Percentiles rank a stretch among this genome's conserved stretches.
Conservation (phyloP, 2,329 filamentous ascomycete species). For the Apiospora malaysiana region DNA sequence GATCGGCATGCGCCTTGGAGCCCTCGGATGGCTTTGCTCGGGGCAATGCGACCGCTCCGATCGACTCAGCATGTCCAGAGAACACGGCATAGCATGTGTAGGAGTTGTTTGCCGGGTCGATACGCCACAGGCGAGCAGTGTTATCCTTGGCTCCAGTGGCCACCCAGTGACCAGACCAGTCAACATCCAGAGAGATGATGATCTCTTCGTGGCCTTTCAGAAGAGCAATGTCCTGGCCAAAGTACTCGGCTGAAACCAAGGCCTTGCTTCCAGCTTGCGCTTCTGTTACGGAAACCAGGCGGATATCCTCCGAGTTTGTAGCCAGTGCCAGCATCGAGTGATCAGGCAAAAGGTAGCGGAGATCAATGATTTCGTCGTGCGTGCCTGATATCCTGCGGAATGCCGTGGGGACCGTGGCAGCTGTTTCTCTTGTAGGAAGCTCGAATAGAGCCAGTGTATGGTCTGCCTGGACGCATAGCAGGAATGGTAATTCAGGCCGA, state of each 20-base stretch:
- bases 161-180: slow-evolving; percentile 97
- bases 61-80: slow-evolving; percentile 90
- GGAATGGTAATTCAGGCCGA: slow-evolving; percentile 67
- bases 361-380: slow-evolving; percentile 96
- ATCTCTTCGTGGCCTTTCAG: slow-evolving; percentile 94
- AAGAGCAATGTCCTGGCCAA: slow-evolving; percentile 86
- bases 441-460: slow-evolving; percentile 82
- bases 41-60: slow-evolving; percentile 87
- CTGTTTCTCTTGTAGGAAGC: slow-evolving; percentile 47
- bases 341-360: slow-evolving; percentile 83
- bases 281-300: slow-evolving; percentile 76
- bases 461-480: slow-evolving; percentile 86
- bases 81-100: slow-evolving; percentile 84
- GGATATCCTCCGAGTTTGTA: slow-evolving; percentile 92
- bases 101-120: slow-evolving; percentile 76
- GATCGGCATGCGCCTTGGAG: slow-evolving; percentile 73
- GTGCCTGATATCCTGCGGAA: slow-evolving; percentile 89
- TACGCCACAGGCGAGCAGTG: slow-evolving; percentile 85
- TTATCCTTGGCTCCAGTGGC: slow-evolving; percentile 98
- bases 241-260: slow-evolving; percentile 61
- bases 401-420: slow-evolving; percentile 51
- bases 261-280: slow-evolving; percentile 38
- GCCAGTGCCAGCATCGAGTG: slow-evolving; percentile 85
- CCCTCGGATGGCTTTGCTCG: slow-evolving; percentile 69
- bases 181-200: slow-evolving; percentile 90